phyloP scores from a whole-genome alignment of 139 green algal genomes.

The Chara braunii region DNA sequence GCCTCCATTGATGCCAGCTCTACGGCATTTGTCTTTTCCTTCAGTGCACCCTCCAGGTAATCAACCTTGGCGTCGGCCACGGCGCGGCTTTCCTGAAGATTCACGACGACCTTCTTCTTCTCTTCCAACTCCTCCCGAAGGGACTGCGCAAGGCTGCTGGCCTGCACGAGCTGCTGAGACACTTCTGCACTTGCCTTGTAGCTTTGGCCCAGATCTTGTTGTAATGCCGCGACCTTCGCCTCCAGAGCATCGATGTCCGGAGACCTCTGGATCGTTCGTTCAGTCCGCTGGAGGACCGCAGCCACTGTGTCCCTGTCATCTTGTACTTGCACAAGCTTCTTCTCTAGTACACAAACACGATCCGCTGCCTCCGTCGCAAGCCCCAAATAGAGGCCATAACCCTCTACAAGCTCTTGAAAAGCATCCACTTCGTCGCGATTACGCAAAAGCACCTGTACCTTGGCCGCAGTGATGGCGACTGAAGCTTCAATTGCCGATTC shows the following conservation, averaged over 20 bases:
- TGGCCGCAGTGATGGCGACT: neutral
- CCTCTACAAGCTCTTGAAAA: conserved; percentile 4
- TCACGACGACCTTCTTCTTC: too few species aligned
- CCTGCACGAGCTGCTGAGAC: too few species aligned
- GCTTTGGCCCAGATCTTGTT: neutral
- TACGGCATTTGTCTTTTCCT: conserved; percentile 14
- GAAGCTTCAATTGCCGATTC: too few species aligned
- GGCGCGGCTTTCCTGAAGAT: too few species aligned
- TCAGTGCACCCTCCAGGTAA: conserved; percentile 3
- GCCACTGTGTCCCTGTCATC: neutral
- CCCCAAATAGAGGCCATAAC: neutral
- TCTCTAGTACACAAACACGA: neutral
- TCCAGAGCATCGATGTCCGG: conserved; percentile 6
- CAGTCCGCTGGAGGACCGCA: too few species aligned
- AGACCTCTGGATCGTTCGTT: too few species aligned
- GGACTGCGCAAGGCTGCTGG: too few species aligned
- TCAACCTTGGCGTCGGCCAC: too few species aligned
- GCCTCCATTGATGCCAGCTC: conserved; percentile 34
- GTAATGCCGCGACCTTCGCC: conserved; percentile 6
- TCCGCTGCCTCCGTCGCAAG: neutral
- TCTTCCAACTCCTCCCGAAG: too few species aligned
- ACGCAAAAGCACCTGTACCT: neutral
- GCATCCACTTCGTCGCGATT: neutral
- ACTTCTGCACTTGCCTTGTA: conserved; percentile 1
- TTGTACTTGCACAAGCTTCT: neutral